phyloP scores from a whole-genome alignment of 225 moss, liverwort and hornwort genomes.

The Marchantia polymorpha region DNA sequence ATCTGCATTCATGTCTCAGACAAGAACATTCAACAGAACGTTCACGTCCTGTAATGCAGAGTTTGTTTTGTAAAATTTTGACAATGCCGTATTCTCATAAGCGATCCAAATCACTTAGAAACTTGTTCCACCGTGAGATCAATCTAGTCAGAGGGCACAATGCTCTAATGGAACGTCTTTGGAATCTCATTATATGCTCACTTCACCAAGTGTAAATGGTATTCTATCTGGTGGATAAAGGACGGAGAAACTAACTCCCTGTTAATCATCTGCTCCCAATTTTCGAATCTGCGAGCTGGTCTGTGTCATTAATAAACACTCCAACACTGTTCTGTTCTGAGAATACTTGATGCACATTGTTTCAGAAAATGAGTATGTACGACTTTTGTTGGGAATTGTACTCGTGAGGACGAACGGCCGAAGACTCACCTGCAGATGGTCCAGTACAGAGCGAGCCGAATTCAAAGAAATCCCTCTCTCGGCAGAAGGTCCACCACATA shows the following conservation, averaged over 20 bases:
- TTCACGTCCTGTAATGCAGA: background rate
- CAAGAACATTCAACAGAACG: background rate
- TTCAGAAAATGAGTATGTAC: too few species aligned
- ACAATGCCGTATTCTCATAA: background rate
- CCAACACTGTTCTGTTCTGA: too few species aligned
- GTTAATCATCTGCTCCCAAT: background rate
- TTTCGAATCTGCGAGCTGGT: background rate
- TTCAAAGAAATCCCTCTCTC: constrained; percentile 95
- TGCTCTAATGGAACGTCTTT: background rate
- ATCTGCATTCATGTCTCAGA: background rate
- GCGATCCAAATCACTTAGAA: too few species aligned
- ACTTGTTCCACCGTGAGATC: background rate
- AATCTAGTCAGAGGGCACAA: background rate
- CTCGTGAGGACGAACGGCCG: background rate
- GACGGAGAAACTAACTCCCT: too few species aligned
- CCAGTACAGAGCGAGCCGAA: constrained; percentile 90
- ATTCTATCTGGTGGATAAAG: background rate
- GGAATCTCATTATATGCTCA: background rate
- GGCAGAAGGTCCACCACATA: constrained; percentile 88
- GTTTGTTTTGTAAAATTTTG: background rate
- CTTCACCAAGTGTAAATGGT: background rate
- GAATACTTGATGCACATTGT: too few species aligned
- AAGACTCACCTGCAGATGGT: constrained; percentile 65
- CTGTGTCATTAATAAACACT: background rate
- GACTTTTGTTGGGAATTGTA: background rate